phyloP scores from a whole-genome alignment of 331 rosid species.

The Spiraea crenata region DNA sequence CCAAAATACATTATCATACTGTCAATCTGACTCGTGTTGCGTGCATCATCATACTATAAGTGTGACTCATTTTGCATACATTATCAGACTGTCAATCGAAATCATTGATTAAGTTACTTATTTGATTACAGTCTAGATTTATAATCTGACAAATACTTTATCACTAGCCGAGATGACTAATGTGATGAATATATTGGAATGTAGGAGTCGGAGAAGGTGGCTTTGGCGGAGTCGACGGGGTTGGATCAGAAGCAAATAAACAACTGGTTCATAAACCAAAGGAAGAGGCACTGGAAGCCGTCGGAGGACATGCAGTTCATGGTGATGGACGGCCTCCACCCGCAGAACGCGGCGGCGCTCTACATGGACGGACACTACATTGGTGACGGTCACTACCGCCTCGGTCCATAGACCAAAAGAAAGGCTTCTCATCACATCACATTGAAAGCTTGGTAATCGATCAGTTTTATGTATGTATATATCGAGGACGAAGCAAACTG shows the following conservation, averaged over 20 bases:
- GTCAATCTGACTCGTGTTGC: no score
- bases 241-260: constrained; percentile 96
- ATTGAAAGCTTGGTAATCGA: background rate
- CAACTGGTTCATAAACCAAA: constrained; percentile 97
- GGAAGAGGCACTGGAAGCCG: constrained; percentile 99
- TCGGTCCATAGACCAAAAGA: constrained; percentile 57
- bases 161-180: background rate
- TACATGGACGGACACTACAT: constrained; percentile 80
- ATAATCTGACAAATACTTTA: no score
- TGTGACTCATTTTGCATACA: no score
- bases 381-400: constrained; percentile 78
- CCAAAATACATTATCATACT: no score
- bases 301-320: constrained; percentile 97
- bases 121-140: no score
- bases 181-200: background rate
- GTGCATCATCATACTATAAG: no score
- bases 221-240: constrained; percentile 90
- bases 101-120: no score
- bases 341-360: constrained; percentile 65
- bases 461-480: background rate
- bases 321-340: constrained; percentile 97
- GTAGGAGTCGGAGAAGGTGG: constrained; percentile 95
- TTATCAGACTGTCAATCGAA: no score
- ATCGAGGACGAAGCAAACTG: constrained; percentile 12
- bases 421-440: background rate